Percentiles rank a stretch among this genome's conserved stretches.
phyloP scores from a whole-genome alignment of 2,329 filamentous ascomycete species.

The Coniochaeta pulveracea region DNA sequence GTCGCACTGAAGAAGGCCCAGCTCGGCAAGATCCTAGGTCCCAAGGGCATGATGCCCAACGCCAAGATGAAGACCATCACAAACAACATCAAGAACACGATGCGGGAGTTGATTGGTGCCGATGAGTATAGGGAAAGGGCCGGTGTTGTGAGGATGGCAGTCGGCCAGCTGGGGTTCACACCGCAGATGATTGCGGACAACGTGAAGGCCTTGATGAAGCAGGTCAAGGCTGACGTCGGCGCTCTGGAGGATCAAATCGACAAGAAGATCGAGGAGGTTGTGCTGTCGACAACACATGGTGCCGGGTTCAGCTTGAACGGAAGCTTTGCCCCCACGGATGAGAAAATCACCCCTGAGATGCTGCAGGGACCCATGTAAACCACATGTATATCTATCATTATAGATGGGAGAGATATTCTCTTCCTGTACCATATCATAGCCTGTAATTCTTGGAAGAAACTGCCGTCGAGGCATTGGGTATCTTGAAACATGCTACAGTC shows the following conservation, averaged over 20 bases:
- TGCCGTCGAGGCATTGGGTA: conserved; percentile 16
- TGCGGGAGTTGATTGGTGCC: conserved; percentile 73
- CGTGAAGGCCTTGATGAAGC: conserved; percentile 63
- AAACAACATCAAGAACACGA: conserved; percentile 60
- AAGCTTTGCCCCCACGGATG: conserved; percentile 54
- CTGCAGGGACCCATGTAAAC: conserved; percentile 45
- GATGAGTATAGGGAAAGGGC: conserved; percentile 78
- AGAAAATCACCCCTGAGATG: conserved; percentile 39
- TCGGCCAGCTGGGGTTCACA: conserved; percentile 82
- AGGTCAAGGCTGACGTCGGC: conserved; percentile 68
- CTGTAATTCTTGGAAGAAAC: conserved; percentile 12
- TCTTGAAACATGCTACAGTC: conserved; percentile 6
- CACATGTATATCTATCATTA: neutral
- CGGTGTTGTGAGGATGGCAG: conserved; percentile 77
- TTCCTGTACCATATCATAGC: conserved; percentile 12
- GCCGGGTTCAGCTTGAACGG: conserved; percentile 83
- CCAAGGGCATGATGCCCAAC: conserved; percentile 86
- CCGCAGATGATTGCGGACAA: conserved; percentile 80
- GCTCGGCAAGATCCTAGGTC: conserved; percentile 73
- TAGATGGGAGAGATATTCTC: neutral
- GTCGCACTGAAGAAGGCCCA: conserved; percentile 70
- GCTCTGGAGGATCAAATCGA: conserved; percentile 49
- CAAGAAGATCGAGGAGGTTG: conserved; percentile 65
- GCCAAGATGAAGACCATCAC: conserved; percentile 82
- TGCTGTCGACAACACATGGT: conserved; percentile 77